Evolutionary conservation across 148 eudicot genomes (phyloP), one percentile per base, ranked within the genome.

Genomic region (Amaranthus hypochondriacus): DNA sequence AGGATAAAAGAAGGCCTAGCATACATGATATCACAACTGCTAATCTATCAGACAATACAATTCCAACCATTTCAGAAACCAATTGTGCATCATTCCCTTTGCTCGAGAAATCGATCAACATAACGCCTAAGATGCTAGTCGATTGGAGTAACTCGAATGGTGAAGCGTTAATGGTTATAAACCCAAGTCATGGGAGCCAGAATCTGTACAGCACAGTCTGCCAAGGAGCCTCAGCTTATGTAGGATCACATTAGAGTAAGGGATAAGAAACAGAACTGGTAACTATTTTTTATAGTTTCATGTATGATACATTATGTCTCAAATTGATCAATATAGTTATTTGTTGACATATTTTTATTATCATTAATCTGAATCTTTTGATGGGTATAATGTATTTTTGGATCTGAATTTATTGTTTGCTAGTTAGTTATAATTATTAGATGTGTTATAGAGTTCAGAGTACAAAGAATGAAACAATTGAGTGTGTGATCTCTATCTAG

Each of bases 21-120:
- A 94, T 94, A 72, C 98, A 94, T 21, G 97, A 94, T 74, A 94
- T 94, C 75, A 94, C 97, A 0, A 91, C 91, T 9, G 85, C 82
- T 75, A 86, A 87, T 83, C 76, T 87, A 39, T 67, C 70, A 2
- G 54, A 81, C 4, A 76, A 75, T 53, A 42, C 79, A 58, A 28
- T 57, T 39, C 56, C 39, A 56, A 52, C 6, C 9, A 3, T 75
- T 47, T 71, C 84, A 57, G 76, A 64, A 50, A n/a, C 77, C 52
- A 77, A 81, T 48, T 47, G 15, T 64, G 56, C 21, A 21, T 60
- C 81, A 61, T 66, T 76, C n/a, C 55, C 73, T 54, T 68, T 74
- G n/a, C 68, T 78, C 14, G 79, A 48, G 28, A 83, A 78, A 48
- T 80, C 63, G 53, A 47, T 66, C 49, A 79, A 70, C 46, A 46